Base-by-base conservation (phyloP, 345 rosid genomes). In the Citrus australasica region DNA sequence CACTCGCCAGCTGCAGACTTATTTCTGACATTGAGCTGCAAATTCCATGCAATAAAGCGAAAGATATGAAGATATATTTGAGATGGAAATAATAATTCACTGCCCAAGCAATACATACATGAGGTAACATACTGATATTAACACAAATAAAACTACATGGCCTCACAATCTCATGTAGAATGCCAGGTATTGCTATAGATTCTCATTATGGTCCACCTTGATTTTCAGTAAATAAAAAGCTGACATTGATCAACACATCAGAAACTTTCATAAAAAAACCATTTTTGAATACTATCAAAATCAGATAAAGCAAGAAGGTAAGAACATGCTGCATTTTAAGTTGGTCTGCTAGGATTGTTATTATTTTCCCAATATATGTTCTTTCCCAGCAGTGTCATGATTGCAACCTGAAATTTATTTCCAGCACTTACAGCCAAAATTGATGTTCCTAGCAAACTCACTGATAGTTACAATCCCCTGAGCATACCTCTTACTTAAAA, bases 1-100 rank as follows among this genome's bases (percentile, higher is more conserved):
- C 99, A 95, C 79, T 95, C 99, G 71, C 86, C 95, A 68, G 99
- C 94, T 2, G 98, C 97, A 84, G 96, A 93, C 85, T 89, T 95
- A 69, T 95, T 95, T 89, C 99, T 89, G 80, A 91, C 94, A 83
- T 93, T 95, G 79, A 95, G 86, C 98, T 93, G 91, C 88, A 85
- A 81, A 79, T 77, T 71, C 72, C 70, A 84, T 74, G 76, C 76
- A 83, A 75, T 38, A 19, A 38, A 71, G 58, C 38, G 56, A n/a
- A 70, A 84, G n/a, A 14, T 55, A 71, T 59, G 58, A 69, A 74
- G 78, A 65, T 21, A 71, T 61, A 13, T 70, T 74, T 51, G 38
- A 65, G 64, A 76, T 51, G 65, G 37, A 53, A 60, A 75, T 46
- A 19, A 19, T 67, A 10, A 78, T 72, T 80, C 65, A 42, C 69